Conservation (phyloP, 148 eudicot genomes). For the Arbutus unedo region DNA sequence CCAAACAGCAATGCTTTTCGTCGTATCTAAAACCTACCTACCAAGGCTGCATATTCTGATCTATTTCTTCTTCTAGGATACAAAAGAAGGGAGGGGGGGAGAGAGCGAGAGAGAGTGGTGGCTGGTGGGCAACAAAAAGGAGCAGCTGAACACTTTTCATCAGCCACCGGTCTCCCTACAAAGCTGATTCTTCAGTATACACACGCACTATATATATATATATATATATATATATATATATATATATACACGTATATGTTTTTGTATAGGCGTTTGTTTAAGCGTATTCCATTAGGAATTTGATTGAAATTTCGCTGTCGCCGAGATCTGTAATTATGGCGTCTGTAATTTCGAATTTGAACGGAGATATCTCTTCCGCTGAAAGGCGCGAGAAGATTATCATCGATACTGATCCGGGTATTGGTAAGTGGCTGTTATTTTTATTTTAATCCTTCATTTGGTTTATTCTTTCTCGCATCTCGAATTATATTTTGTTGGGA, state of each 20-base stretch:
- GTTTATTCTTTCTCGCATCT: not conserved
- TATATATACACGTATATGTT: not conserved
- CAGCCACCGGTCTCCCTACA: not conserved
- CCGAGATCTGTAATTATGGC: constrained; percentile 10
- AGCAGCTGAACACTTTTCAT: not conserved
- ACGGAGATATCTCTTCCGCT: not conserved
- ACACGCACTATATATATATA: too few relatives aligned
- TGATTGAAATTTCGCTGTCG: not conserved
- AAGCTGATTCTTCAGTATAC: not conserved
- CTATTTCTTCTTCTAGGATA: too few relatives aligned
- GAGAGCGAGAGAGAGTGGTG: not conserved
- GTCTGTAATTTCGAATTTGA: constrained; percentile 18
- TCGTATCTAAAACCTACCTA: not conserved
- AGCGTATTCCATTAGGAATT: not conserved
- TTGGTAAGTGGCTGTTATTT: constrained; percentile 35
- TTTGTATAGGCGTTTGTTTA: not conserved
- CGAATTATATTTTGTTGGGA: not conserved
- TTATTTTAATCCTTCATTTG: too few relatives aligned
- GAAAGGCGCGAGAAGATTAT: constrained; percentile 49
- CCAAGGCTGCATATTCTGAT: too few relatives aligned
- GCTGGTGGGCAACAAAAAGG: not conserved
- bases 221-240: too few relatives aligned
- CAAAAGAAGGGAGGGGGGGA: not conserved
- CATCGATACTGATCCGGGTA: constrained; percentile 93
- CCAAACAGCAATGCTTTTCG: not conserved